Conservation (phyloP, 83 land plant species). For the Isoetes engelmannii region DNA sequence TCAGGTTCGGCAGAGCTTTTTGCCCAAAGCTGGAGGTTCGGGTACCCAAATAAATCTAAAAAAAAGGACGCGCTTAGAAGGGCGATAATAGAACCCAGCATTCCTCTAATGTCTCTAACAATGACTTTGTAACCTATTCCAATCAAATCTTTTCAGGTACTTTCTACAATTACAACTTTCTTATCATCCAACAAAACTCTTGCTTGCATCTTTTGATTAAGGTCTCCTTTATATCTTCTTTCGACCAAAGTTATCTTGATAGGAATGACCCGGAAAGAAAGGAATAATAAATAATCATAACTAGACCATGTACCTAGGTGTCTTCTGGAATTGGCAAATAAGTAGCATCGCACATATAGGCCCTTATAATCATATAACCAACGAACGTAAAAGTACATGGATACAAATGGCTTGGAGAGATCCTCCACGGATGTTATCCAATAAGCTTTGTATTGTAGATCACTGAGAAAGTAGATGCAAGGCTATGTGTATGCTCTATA, state of each 20-base stretch:
- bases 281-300: neutral
- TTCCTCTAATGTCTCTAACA: too few species aligned
- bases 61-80: too few species aligned
- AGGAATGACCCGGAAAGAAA: neutral
- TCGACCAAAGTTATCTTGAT: neutral
- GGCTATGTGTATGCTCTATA: neutral
- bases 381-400: slow-evolving; percentile 80
- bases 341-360: slow-evolving; percentile 29
- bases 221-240: neutral
- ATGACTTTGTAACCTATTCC: too few species aligned
- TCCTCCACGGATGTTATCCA: slow-evolving; percentile 49
- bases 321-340: neutral
- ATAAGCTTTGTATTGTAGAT: slow-evolving; percentile 61
- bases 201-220: too few species aligned
- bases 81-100: too few species aligned
- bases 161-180: too few species aligned
- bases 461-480: slow-evolving; percentile 24
- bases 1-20: too few species aligned
- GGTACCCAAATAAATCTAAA: too few species aligned
- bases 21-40: too few species aligned
- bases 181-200: too few species aligned
- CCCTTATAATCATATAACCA: slow-evolving; percentile 82
- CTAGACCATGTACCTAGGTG: neutral
- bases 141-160: too few species aligned
- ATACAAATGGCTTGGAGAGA: slow-evolving; percentile 74